Conservation (phyloP, 2,329 filamentous ascomycete species). For the Phialophora verrucosa region DNA sequence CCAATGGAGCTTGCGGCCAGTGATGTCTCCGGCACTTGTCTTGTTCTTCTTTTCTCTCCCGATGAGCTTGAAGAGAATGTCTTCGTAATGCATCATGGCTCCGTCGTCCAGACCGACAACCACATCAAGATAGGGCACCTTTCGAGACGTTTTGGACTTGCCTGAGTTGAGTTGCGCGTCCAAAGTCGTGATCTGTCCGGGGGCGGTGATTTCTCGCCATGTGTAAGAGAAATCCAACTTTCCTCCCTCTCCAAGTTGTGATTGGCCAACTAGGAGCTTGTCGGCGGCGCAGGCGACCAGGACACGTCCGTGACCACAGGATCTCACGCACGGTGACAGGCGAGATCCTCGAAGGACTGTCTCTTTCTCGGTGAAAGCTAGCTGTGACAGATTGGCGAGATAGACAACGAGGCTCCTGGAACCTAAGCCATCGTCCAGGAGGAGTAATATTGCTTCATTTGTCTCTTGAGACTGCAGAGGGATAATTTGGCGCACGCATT, state of each 20-base stretch:
- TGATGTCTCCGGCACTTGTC: slow-evolving; percentile 48
- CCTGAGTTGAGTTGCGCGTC: slow-evolving; percentile 51
- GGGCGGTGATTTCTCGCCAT: slow-evolving; percentile 61
- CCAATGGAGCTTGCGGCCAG: slow-evolving; percentile 81
- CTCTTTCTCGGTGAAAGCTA: slow-evolving; percentile 4
- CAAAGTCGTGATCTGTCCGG: slow-evolving; percentile 70
- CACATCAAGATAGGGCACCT: slow-evolving; percentile 66
- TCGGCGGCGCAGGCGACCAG: slow-evolving; percentile 50
- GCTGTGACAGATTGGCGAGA: slow-evolving; percentile 7
- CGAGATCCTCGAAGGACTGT: slow-evolving; percentile 18
- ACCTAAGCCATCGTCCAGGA: slow-evolving; percentile 20
- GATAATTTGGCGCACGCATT: slow-evolving; percentile 23
- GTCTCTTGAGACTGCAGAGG: slow-evolving; percentile 22
- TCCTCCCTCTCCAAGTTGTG: slow-evolving; percentile 45
- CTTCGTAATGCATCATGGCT: slow-evolving; percentile 79
- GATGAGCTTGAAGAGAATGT: slow-evolving; percentile 66
- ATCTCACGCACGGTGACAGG: slow-evolving; percentile 25
- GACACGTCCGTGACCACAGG: slow-evolving; percentile 41
- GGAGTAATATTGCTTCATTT: slow-evolving; percentile 25
- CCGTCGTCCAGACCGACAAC: slow-evolving; percentile 78
- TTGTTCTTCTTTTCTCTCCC: slow-evolving; percentile 50
- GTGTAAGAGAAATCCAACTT: slow-evolving; percentile 50
- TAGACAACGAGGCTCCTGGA: slow-evolving; percentile 15
- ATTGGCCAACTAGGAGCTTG: slow-evolving; percentile 65
- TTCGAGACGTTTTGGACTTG: slow-evolving; percentile 41